phyloP scores from a whole-genome alignment of 2,329 filamentous ascomycete genomes.

The Apiospora sp. region DNA sequence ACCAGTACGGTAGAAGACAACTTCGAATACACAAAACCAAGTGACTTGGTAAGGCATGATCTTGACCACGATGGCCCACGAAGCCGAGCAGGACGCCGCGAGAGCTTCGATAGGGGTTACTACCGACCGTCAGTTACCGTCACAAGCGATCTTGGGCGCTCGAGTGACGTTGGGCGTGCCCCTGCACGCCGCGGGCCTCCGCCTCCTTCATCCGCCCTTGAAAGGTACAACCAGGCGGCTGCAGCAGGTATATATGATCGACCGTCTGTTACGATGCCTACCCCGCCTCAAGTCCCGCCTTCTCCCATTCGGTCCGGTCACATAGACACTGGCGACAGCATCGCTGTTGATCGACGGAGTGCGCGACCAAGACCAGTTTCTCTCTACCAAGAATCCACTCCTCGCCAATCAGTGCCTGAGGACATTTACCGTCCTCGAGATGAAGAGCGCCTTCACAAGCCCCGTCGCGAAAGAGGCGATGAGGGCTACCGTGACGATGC shows the following conservation, averaged over 20 bases:
- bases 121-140: constrained; percentile 63
- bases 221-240: constrained; percentile 66
- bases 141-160: constrained; percentile 56
- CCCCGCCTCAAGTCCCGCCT: constrained; percentile 52
- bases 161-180: constrained; percentile 56
- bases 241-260: constrained; percentile 54
- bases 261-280: constrained; percentile 54
- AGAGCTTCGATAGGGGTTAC: constrained; percentile 64
- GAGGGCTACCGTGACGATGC: constrained; percentile 56
- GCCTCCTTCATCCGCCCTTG: constrained; percentile 74
- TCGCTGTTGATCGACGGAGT: constrained; percentile 41
- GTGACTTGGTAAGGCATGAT: constrained; percentile 68
- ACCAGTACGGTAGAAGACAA: constrained; percentile 66
- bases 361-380: constrained; percentile 56
- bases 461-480: constrained; percentile 52
- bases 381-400: constrained; percentile 59
- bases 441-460: constrained; percentile 53
- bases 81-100: constrained; percentile 53
- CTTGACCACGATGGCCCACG: constrained; percentile 59
- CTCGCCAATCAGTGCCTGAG: constrained; percentile 53
- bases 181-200: constrained; percentile 62
- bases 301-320: constrained; percentile 43
- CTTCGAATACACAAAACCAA: constrained; percentile 70
- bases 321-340: constrained; percentile 46
- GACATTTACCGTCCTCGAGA: constrained; percentile 59